Evolutionary conservation across 2,329 filamentous ascomycete genomes (phyloP).

Genomic region (Penicillium sp.): DNA sequence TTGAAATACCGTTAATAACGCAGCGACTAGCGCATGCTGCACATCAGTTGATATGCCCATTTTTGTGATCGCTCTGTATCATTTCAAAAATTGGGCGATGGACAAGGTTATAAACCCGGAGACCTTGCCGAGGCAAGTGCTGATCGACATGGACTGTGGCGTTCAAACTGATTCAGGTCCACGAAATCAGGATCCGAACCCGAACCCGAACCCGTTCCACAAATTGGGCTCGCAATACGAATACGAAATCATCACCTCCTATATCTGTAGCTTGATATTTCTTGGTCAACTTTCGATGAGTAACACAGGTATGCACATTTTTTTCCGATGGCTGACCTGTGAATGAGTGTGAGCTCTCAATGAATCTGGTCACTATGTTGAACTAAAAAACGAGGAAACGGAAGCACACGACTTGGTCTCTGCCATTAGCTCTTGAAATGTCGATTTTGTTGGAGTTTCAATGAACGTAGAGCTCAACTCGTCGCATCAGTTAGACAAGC

Average conservation of each 20-base stretch:
- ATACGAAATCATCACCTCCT: too few relatives aligned
- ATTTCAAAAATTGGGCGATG: not conserved
- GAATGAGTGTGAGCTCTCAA: not conserved
- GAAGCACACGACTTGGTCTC: not conserved
- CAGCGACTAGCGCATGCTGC: not conserved
- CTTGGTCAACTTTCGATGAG: not conserved
- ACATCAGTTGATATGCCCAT: not conserved
- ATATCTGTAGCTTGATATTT: not conserved
- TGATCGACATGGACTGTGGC: not conserved
- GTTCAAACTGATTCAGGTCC: not conserved
- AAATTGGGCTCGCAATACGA: not conserved
- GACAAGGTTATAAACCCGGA: not conserved
- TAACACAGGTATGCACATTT: not conserved
- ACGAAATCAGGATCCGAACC: not conserved
- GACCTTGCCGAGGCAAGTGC: not conserved
- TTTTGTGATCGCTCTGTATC: too few relatives aligned
- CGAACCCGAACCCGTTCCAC: not conserved
- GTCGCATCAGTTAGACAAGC: not conserved
- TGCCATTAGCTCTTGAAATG: not conserved
- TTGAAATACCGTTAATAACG: not conserved
- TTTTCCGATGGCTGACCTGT: not conserved
- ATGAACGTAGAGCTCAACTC: not conserved
- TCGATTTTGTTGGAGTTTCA: not conserved
- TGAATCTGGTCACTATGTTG: not conserved
- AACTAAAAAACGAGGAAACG: not conserved